Evolutionary conservation across 768 basidiomycete genomes (phyloP).

Genomic region (Pisolithus tinctorius): DNA sequence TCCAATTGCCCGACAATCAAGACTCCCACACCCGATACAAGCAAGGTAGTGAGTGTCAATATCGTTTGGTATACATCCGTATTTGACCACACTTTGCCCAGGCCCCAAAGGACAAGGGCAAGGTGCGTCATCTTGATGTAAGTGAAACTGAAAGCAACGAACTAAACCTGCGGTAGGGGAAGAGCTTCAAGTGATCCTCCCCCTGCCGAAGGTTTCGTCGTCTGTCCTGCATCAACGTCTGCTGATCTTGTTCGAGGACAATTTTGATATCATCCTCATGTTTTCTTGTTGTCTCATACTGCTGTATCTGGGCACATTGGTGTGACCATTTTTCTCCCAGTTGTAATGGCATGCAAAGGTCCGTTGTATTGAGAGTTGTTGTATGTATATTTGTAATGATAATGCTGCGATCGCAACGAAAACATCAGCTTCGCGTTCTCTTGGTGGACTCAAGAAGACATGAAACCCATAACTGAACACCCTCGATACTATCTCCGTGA

Average conservation of each 20-base stretch:
- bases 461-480: slow-evolving; percentile 17
- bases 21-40: not conserved
- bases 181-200: not conserved
- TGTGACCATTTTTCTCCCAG: not conserved
- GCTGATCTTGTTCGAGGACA: not conserved
- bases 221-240: not conserved
- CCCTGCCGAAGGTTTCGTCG: slow-evolving; percentile 1
- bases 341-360: not conserved
- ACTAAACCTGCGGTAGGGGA: slow-evolving; percentile 1
- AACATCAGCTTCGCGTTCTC: not conserved
- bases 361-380: not conserved
- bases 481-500: slow-evolving; percentile 44
- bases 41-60: too few relatives aligned
- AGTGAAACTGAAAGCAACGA: not conserved
- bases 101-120: not conserved
- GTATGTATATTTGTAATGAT: not conserved
- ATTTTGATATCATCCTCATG: not conserved
- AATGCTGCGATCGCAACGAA: not conserved
- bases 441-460: slow-evolving; percentile 5
- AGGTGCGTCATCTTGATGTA: not conserved
- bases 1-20: not conserved
- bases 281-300: not conserved
- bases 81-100: not conserved
- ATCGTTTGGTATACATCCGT: too few relatives aligned
- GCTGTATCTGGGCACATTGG: too few relatives aligned